Conservation (phyloP, 2,329 filamentous ascomycete species). For the Pezicula radicicola region DNA sequence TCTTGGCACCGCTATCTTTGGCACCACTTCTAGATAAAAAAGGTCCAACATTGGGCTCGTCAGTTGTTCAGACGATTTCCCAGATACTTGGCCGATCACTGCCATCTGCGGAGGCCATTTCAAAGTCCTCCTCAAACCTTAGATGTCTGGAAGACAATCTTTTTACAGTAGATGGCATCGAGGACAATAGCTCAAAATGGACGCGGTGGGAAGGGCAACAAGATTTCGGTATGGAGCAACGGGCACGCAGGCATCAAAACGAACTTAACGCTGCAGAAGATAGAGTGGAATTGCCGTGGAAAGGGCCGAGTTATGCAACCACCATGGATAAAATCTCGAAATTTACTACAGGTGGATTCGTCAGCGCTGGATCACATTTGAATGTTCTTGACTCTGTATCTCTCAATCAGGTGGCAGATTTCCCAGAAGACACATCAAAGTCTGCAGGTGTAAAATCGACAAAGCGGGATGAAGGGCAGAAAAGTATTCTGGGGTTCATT, state of each 20-base stretch:
- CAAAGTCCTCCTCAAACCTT: slow-evolving; percentile 44
- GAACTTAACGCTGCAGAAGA: slow-evolving; percentile 11
- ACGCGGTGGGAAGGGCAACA: slow-evolving; percentile 24
- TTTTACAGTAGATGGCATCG: slow-evolving; percentile 63
- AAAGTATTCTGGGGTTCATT: slow-evolving; percentile 22
- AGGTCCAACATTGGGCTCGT: slow-evolving; percentile 67
- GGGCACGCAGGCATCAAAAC: slow-evolving; percentile 17
- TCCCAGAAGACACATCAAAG: slow-evolving; percentile 7
- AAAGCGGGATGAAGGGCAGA: slow-evolving; percentile 14
- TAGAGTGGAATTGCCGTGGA: slow-evolving; percentile 15
- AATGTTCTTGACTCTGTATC: slow-evolving; percentile 25
- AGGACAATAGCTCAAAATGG: slow-evolving; percentile 33
- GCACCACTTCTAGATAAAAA: slow-evolving; percentile 51
- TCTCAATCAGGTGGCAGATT: slow-evolving; percentile 16
- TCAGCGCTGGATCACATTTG: slow-evolving; percentile 26
- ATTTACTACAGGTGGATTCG: slow-evolving; percentile 54
- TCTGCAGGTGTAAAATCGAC: background rate
- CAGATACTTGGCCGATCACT: slow-evolving; percentile 65
- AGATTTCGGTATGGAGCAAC: slow-evolving; percentile 19
- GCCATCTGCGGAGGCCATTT: slow-evolving; percentile 46
- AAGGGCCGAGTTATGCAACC: slow-evolving; percentile 42
- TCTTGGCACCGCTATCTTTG: slow-evolving; percentile 57
- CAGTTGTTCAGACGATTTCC: slow-evolving; percentile 62
- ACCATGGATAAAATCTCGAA: slow-evolving; percentile 61
- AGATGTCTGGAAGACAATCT: slow-evolving; percentile 62